phyloP scores from a whole-genome alignment of 2,329 filamentous ascomycete species.

The Mariannaea elegans region DNA sequence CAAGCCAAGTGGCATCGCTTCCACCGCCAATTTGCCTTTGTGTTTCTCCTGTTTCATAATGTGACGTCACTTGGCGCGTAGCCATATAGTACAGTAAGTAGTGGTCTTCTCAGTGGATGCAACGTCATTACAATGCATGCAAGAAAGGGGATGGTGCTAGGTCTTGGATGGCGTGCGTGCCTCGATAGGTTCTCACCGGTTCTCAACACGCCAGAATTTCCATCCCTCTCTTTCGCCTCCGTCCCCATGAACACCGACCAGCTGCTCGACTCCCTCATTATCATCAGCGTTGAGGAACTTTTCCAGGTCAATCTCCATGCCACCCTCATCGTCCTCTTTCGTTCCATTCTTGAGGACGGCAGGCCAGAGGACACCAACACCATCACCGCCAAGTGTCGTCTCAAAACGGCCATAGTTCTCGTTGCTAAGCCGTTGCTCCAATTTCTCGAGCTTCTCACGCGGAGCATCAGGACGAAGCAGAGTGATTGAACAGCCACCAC shows the following conservation, averaged over 20 bases:
- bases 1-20: constrained; percentile 28
- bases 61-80: constrained; percentile 35
- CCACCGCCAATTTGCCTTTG: constrained; percentile 22
- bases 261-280: constrained; percentile 82
- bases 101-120: constrained; percentile 10
- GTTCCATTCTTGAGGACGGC: constrained; percentile 87
- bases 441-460: constrained; percentile 62
- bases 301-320: constrained; percentile 92
- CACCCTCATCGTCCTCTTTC: constrained; percentile 80
- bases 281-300: constrained; percentile 83
- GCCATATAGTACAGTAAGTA: constrained; percentile 33
- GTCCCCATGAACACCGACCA: constrained; percentile 81
- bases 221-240: constrained; percentile 78
- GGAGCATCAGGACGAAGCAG: constrained; percentile 76
- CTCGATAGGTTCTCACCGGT: constrained; percentile 37
- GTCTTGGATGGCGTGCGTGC: neutral
- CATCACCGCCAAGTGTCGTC: constrained; percentile 90
- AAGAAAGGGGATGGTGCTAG: constrained; percentile 7
- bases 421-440: constrained; percentile 71
- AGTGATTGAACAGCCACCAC: constrained; percentile 95
- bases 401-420: constrained; percentile 87
- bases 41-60: constrained; percentile 29
- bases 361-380: constrained; percentile 93
- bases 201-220: constrained; percentile 84
- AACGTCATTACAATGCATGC: constrained; percentile 9